Percentiles rank a stretch among this genome's conserved stretches.
Evolutionary conservation across 495 filamentous ascomycete genomes (phyloP).

Genomic region (Platismatia glauca): DNA sequence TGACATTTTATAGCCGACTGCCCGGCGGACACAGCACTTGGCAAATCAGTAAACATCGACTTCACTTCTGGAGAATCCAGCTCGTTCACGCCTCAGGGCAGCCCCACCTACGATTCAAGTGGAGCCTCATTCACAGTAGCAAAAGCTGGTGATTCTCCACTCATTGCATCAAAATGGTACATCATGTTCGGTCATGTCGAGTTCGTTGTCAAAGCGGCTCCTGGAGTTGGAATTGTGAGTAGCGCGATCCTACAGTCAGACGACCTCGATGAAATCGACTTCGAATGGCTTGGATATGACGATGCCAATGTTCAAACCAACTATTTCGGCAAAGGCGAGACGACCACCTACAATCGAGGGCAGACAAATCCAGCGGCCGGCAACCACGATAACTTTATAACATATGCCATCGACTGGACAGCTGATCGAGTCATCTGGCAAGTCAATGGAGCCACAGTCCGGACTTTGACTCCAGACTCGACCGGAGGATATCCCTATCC

Average conservation of each 20-base stretch:
- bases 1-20: constrained; percentile 42
- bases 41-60: constrained; percentile 67
- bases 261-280: constrained; percentile 83
- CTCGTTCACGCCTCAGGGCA: constrained; percentile 61
- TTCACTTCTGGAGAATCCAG: constrained; percentile 62
- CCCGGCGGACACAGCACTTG: constrained; percentile 71
- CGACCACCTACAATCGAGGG: constrained; percentile 55
- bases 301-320: constrained; percentile 59
- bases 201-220: constrained; percentile 49
- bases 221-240: constrained; percentile 57
- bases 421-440: constrained; percentile 59
- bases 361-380: constrained; percentile 44
- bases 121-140: constrained; percentile 80
- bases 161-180: constrained; percentile 66
- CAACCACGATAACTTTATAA: constrained; percentile 56
- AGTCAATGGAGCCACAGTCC: constrained; percentile 59
- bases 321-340: constrained; percentile 79
- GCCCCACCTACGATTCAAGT: constrained; percentile 58
- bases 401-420: constrained; percentile 81
- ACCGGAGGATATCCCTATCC: constrained; percentile 64
- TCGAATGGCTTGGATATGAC: constrained; percentile 72
- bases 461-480: constrained; percentile 55
- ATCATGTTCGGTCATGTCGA: constrained; percentile 64
- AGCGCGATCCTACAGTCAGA: constrained; percentile 77
- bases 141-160: constrained; percentile 72